Percentiles rank a stretch among this genome's conserved stretches.
Conservation (phyloP, 176 grass and related monocot species). For the Triticum aestivum region DNA sequence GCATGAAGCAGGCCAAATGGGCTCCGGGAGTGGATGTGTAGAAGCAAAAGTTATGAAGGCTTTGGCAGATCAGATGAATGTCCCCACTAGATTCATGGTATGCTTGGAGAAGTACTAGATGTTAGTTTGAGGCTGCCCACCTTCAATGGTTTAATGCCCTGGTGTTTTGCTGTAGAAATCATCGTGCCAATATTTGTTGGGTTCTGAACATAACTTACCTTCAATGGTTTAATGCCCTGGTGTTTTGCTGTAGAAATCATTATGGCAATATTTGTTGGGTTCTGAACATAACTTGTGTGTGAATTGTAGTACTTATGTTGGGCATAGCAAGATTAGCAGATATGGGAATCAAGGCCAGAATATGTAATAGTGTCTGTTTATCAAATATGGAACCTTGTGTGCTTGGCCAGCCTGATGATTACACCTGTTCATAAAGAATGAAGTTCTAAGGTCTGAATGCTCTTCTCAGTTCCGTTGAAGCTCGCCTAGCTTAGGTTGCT, state of each 20-base stretch:
- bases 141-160: neutral
- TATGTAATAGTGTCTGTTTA: neutral
- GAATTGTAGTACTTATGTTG: neutral
- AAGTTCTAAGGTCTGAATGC: neutral
- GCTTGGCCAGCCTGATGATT: neutral
- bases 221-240: neutral
- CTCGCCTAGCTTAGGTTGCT: neutral
- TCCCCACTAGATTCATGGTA: neutral
- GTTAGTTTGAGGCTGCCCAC: neutral
- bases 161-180: neutral
- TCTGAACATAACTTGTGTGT: neutral
- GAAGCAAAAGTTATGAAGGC: constrained; percentile 40
- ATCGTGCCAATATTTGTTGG: neutral
- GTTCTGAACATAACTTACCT: neutral
- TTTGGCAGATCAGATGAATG: neutral
- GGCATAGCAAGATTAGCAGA: neutral
- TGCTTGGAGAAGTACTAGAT: neutral
- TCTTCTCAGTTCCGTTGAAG: neutral
- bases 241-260: neutral
- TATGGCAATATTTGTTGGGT: neutral
- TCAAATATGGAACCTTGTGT: neutral
- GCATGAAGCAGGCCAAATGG: neutral
- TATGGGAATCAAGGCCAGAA: constrained; percentile 3
- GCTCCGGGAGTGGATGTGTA: constrained; percentile 29
- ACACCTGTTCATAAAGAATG: neutral